Evolutionary conservation across 2,329 filamentous ascomycete genomes (phyloP).

Genomic region (Trichoderma hamatum): DNA sequence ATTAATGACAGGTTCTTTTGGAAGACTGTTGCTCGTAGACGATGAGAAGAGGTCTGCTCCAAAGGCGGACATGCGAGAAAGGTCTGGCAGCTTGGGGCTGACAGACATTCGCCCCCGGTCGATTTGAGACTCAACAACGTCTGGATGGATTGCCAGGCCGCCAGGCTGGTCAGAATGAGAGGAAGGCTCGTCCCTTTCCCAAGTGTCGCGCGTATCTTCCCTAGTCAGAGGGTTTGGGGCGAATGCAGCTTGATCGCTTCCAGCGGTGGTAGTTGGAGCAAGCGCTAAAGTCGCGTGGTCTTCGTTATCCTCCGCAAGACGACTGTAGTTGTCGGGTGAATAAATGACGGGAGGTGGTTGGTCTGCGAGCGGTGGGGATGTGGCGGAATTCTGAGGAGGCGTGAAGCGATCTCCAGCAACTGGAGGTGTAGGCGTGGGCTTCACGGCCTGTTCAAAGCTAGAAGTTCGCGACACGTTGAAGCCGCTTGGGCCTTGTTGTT

Average conservation of each 20-base stretch:
- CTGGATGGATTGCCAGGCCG: conserved; percentile 21
- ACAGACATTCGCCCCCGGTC: conserved; percentile 18
- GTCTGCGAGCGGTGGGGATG: conserved; percentile 14
- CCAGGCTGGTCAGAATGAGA: not conserved
- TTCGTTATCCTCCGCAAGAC: conserved; percentile 67
- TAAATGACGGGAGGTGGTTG: conserved; percentile 67
- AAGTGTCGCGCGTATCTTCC: conserved; percentile 23
- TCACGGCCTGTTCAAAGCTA: conserved; percentile 21
- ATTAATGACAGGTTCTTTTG: not conserved
- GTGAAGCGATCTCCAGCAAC: conserved; percentile 2
- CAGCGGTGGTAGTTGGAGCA: conserved; percentile 44
- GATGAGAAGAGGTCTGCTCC: conserved; percentile 57
- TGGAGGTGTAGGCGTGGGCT: conserved; percentile 16
- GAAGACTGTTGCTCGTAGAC: not conserved
- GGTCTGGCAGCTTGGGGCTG: conserved; percentile 21
- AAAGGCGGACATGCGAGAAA: conserved; percentile 63
- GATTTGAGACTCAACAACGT: conserved; percentile 30
- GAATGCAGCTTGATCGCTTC: conserved; percentile 39
- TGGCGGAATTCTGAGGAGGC: not conserved
- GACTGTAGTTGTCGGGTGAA: conserved; percentile 77
- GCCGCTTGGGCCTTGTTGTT: not conserved
- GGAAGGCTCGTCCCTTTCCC: conserved; percentile 25
- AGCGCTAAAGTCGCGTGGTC: conserved; percentile 61
- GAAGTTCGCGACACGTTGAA: conserved; percentile 17
- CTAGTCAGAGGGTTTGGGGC: conserved; percentile 9